Evolutionary conservation across 1,284 basidiomycete species (phyloP), one percentile per base, ranked within the genome.

Genomic region (Apiotrichum brassicae): DNA sequence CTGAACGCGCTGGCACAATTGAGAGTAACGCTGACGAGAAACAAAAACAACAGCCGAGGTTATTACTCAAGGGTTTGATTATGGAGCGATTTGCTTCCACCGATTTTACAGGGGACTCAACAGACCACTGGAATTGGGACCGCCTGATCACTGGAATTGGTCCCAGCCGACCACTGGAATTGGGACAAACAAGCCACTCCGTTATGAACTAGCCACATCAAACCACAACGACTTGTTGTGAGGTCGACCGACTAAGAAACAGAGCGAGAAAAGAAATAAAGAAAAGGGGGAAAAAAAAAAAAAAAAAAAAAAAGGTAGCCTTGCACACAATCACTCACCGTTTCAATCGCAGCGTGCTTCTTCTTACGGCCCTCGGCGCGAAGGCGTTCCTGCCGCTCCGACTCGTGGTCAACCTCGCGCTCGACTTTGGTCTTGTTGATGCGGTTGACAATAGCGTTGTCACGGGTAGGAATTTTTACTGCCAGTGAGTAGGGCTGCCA

Each of bases 401-500:
- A 81, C 68, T 97, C 93, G 63, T 95, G 91, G 64, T 97, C 89
- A 4, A 97, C 90, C 45, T 82, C 78, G 35, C 78, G 78, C 71
- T 87, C 87, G 37, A 81, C 75, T 65, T 93, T 97, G 13, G 93
- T 97, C 76, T 97, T 98, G 75, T 93, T 94, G 40, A 98, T 75
- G 18, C 94, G 81, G 65, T 97, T 97, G 23, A 98, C 86, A 49
- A 97, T 87, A 3, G 78, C 70, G 64, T 97, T 98, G 58, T 95
- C 87, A 34, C 92, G 82, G 49, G 83, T 83, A 2, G 79, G 66
- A 11, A 97, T 77, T 65, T 94, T 80, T 5, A 90, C 87, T 83
- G 63, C 38, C 25, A 14, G 12, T n/a, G 30, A 16, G 23, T 30
- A 14, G 28, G 3, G 28, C 28, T 14, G 28, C 11, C 11, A 11